Evolutionary conservation across 495 filamentous ascomycete genomes (phyloP).

Genomic region (Aspergillus funiculosus): DNA sequence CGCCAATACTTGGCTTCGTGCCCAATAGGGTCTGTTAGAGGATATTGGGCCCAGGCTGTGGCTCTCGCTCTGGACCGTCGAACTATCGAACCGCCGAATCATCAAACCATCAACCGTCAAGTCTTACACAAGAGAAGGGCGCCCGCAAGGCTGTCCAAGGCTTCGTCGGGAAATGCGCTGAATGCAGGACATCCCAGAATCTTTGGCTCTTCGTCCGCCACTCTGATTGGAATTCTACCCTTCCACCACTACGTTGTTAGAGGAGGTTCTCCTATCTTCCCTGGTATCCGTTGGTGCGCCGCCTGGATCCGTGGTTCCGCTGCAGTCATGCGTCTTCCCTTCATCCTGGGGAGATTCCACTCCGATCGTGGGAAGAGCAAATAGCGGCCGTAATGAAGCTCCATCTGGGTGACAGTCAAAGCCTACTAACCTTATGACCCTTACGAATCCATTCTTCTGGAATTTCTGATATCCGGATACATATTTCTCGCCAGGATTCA

Average conservation of each 20-base stretch:
- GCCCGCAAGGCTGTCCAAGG: background rate
- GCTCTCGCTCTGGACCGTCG: conserved; percentile 15
- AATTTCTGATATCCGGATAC: too few species aligned
- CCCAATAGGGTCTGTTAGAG: conserved; percentile 16
- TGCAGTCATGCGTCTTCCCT: conserved; percentile 21
- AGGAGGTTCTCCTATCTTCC: conserved; percentile 5
- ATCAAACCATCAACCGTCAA: background rate
- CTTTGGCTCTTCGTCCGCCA: background rate
- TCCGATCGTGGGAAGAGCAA: too few species aligned
- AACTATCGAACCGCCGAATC: background rate
- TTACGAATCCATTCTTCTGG: too few species aligned
- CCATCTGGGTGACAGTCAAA: too few species aligned
- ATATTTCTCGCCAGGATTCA: too few species aligned
- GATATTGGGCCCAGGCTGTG: conserved; percentile 10
- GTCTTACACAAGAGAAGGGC: conserved; percentile 2
- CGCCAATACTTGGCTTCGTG: conserved; percentile 16
- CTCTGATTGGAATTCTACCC: conserved; percentile 11
- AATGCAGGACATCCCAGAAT: conserved; percentile 3
- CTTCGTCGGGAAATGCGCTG: background rate
- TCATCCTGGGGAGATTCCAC: conserved; percentile 5
- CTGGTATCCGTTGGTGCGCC: conserved; percentile 4
- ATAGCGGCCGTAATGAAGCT: too few species aligned
- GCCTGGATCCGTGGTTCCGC: conserved; percentile 17
- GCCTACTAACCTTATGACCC: too few species aligned
- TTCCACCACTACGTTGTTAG: too few species aligned